phyloP scores from a whole-genome alignment of 208 protist genomes.

The Endotrypanum monterogeii region DNA sequence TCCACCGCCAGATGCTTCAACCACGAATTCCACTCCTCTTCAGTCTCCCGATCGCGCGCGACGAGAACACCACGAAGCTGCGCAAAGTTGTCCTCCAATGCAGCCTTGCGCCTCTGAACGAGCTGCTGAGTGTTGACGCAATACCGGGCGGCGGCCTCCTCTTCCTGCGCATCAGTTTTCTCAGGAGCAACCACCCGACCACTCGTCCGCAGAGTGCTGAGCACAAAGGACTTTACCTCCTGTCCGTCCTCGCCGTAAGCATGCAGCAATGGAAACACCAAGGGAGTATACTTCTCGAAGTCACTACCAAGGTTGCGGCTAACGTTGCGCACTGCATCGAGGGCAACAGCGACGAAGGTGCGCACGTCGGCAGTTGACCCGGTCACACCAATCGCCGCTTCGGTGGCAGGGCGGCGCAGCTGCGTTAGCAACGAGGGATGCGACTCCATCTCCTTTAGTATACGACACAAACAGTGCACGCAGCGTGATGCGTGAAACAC shows the following conservation, averaged over 20 bases:
- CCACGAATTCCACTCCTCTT: slow-evolving; percentile 88
- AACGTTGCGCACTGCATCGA: slow-evolving; percentile 68
- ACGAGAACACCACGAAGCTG: slow-evolving; percentile 56
- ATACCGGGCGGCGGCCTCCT: slow-evolving; percentile 38
- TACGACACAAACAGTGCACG: slow-evolving; percentile 79
- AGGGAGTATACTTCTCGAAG: slow-evolving; percentile 81
- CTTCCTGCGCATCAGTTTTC: slow-evolving; percentile 21
- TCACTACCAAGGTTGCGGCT: slow-evolving; percentile 75
- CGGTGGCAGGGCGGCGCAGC: not conserved
- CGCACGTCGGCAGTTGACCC: slow-evolving; percentile 19
- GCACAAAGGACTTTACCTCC: slow-evolving; percentile 42
- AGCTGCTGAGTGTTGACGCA: slow-evolving; percentile 34
- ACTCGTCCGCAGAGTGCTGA: slow-evolving; percentile 37
- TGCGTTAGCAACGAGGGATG: slow-evolving; percentile 12
- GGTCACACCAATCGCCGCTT: not conserved
- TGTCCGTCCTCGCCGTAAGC: slow-evolving; percentile 56
- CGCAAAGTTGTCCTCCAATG: slow-evolving; percentile 55
- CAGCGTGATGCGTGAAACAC: slow-evolving; percentile 76
- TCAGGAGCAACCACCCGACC: slow-evolving; percentile 49
- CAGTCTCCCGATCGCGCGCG: slow-evolving; percentile 59
- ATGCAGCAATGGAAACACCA: slow-evolving; percentile 76
- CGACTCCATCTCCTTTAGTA: slow-evolving; percentile 68
- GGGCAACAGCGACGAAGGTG: slow-evolving; percentile 60
- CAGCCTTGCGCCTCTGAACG: slow-evolving; percentile 36
- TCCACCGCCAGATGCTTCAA: slow-evolving; percentile 79